Conservation (phyloP, 2,329 filamentous ascomycete genomes). For the Monosporascus sp. region DNA sequence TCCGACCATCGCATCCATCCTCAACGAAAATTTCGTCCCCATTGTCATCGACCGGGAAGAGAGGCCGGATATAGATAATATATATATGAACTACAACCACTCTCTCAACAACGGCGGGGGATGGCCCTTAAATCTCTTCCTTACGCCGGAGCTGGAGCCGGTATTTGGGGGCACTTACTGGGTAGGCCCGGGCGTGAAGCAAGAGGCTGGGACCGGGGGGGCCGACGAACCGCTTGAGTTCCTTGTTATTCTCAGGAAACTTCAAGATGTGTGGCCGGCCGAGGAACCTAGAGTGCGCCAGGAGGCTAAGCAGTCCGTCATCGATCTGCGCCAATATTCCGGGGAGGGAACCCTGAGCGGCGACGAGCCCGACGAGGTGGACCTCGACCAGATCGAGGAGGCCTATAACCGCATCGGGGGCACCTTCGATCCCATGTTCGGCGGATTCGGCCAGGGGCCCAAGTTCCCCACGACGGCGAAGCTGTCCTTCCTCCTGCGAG, state of each 20-base stretch:
- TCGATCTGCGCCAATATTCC: conserved; percentile 79
- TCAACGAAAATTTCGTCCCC: conserved; percentile 86
- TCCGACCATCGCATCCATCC: conserved; percentile 68
- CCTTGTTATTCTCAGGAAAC: conserved; percentile 74
- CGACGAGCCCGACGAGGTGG: conserved; percentile 45
- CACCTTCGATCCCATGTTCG: conserved; percentile 73
- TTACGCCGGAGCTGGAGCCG: conserved; percentile 87
- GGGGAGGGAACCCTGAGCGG: conserved; percentile 70
- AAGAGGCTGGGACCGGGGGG: conserved; percentile 37
- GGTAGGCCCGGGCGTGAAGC: conserved; percentile 67
- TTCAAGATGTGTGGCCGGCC: conserved; percentile 70
- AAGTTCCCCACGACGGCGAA: conserved; percentile 91
- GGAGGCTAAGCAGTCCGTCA: conserved; percentile 76
- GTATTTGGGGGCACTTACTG: conserved; percentile 97
- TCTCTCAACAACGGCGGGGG: conserved; percentile 85
- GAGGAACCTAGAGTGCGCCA: conserved; percentile 79
- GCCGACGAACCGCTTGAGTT: conserved; percentile 68
- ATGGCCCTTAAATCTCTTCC: conserved; percentile 95
- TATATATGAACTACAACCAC: conserved; percentile 98
- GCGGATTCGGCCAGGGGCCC: conserved; percentile 75
- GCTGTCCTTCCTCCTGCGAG: conserved; percentile 71
- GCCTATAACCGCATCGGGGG: conserved; percentile 74
- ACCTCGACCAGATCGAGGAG: conserved; percentile 87
- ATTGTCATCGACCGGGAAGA: conserved; percentile 93
- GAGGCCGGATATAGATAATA: conserved; percentile 85